Base-by-base conservation (phyloP, 1,139 yeast species). In the Arxiozyma heterogenica region DNA sequence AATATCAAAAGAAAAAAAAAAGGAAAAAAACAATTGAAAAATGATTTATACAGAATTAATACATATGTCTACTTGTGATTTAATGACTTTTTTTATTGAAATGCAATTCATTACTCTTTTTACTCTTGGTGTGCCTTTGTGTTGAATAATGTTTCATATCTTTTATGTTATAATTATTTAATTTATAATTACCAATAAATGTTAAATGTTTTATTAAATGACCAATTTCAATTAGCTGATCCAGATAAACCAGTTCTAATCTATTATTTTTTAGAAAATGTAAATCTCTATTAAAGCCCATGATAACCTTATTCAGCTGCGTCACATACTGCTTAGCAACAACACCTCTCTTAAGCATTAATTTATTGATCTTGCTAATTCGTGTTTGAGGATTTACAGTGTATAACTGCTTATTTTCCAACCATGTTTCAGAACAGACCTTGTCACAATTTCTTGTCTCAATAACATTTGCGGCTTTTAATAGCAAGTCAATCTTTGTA, bases 221-320 rank as follows among this genome's bases (percentile, higher is more conserved):
- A 7, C 43, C 49, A 38, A 46, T 46, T 12, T 46, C 49, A 22
- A 46, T 34, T 18, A 46, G 21, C 39, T 46, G 49, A 22, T 46
- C 49, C 7, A 46, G 15, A 38, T 46, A 46, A 15, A 34, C 25
- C 17, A 15, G 18, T 17, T 46, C 49, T 38, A 46, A 21, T 9
- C 8, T 4, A 38, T 38, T n/a, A 7, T n/a, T 9, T 46, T 46
- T 34, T n/a, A 46, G 22, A 7, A 46, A 46, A 8, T 46, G 42
- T 21, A 46, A 11, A 38, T 46, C 18, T 21, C 17, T 34, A 38
- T 46, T 38, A 18, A 46, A 38, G 15, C 42, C 49, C 27, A 46
- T 8, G 3, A 46, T 46, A 9, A 46, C 27, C 4, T 46, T 43
- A 15, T 46, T 23, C 23, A 46, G 22, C 23, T 25, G 38, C 7